Conservation (phyloP, 345 rosid species). For the Combretum micranthum region DNA sequence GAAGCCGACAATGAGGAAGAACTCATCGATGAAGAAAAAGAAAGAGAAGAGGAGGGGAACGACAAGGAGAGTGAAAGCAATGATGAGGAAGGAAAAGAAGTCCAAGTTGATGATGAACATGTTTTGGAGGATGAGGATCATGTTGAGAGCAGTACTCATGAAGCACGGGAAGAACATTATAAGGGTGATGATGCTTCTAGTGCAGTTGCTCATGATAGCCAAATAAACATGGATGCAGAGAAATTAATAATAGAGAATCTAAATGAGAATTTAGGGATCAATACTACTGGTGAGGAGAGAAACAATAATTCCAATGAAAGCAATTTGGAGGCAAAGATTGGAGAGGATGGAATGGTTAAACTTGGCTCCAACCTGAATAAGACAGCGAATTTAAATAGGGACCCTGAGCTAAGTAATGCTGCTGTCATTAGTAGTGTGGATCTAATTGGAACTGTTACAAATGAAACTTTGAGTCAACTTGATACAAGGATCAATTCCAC, state of each 20-base stretch:
- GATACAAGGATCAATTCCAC: constrained; percentile 15
- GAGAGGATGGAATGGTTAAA: constrained; percentile 19
- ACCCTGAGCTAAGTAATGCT: constrained; percentile 1
- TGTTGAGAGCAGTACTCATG: constrained; percentile 41
- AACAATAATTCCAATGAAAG: constrained; percentile 15
- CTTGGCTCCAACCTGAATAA: constrained; percentile 9
- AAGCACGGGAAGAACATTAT: constrained; percentile 80
- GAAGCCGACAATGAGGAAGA: constrained; percentile 25
- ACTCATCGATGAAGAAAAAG: constrained; percentile 15
- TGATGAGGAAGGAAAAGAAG: constrained; percentile 29
- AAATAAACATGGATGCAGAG: constrained; percentile 27
- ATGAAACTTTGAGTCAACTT: constrained; percentile 8
- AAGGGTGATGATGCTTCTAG: constrained; percentile 96
- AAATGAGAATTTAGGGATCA: constrained; percentile 18
- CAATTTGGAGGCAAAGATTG: constrained; percentile 21
- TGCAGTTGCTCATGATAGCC: constrained; percentile 82
- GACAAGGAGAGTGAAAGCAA: constrained; percentile 29
- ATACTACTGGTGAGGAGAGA: constrained; percentile 16
- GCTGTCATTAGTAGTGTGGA: constrained; percentile 4
- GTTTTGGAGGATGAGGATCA: constrained; percentile 26
- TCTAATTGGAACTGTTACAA: constrained; percentile 3
- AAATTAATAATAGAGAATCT: constrained; percentile 31
- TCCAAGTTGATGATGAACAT: constrained; percentile 26
- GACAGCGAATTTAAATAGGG: constrained; percentile 26
- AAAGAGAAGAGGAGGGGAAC: constrained; percentile 26